These are phyloP conservation scores for Wallemia ichthyophaga DNA, from an alignment of 1,284 basidiomycete species.

Conservation along the genomic window DNA sequence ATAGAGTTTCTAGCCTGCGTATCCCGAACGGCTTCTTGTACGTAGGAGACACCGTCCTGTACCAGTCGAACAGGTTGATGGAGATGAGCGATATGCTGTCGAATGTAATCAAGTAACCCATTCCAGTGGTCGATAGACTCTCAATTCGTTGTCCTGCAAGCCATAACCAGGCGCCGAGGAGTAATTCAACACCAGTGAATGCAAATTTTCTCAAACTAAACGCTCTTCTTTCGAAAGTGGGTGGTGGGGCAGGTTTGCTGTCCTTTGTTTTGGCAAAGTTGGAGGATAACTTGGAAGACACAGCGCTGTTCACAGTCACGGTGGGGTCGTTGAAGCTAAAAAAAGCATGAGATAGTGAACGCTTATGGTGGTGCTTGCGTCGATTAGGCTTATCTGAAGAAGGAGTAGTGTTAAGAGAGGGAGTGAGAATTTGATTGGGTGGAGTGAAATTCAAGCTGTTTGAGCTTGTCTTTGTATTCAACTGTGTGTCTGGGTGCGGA, in stretches of 20 bases:
- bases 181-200: constrained; percentile 19
- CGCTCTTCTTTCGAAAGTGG: background rate
- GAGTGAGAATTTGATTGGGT: background rate
- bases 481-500: no score
- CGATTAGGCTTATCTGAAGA: background rate
- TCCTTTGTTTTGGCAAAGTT: background rate
- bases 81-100: constrained; percentile 18
- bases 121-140: constrained; percentile 53
- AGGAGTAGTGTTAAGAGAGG: background rate
- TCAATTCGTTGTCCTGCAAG: constrained; percentile 68
- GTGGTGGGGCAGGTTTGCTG: background rate
- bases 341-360: background rate
- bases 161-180: constrained; percentile 35
- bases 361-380: constrained; percentile 1
- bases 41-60: background rate
- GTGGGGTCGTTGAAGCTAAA: constrained; percentile 1
- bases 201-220: background rate
- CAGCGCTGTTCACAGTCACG: background rate
- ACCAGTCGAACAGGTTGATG: background rate
- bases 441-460: background rate
- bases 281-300: background rate
- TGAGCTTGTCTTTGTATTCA: background rate
- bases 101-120: constrained; percentile 89
- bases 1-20: constrained; percentile 36
- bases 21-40: constrained; percentile 3